Base-by-base conservation (phyloP, 1,284 basidiomycete species). In the Cryptococcus jaspeensis region DNA sequence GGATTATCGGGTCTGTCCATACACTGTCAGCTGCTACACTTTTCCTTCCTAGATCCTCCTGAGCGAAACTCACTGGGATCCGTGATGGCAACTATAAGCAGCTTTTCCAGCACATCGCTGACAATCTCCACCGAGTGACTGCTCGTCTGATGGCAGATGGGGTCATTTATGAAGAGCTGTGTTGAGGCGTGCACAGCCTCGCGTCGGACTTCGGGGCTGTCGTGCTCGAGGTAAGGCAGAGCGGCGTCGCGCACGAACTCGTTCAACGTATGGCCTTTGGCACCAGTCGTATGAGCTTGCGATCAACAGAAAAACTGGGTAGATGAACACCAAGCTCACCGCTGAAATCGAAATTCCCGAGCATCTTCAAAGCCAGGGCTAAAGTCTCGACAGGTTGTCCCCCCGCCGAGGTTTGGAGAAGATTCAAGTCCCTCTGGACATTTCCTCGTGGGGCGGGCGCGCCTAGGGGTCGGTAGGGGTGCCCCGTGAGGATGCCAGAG, bases 111-210 rank as follows among this genome's bases (percentile, higher is more conserved):
- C 18, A 99, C 94, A 65, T 99, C 96, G 73, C 92, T 94, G 72
- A 99, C 95, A 59, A 99, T 89, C 72, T 98, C 93, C 59, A 97
- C 95, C 5, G 95, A 92, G 74, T 98, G 92, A 70, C 89, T 92
- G 79, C 92, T 96, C 18, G 91, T 89, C 79, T 98, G 94, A 68
- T 90, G 92, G 75, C 92, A 94, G 58, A 99, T 97, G 0, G 95
- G 95, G 76, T 99, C 96, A 61, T 89, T 87, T 56, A 95, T 87
- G 70, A 98, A 96, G 39, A 94, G 83, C 58, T 84, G 86, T 65
- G 92, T 97, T 70, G 94, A 98, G 0, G 94, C 95, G 52, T 92
- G 76, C 2, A 96, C 94, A 15, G 96, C 94, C 16, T 92, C 92
- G 53, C 89, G 84, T 20, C 96, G 84, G 5, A 99, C 89, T 55